A percentile compares a stretch with the other conserved stretches of the same genome.
Conservation (phyloP, 306 rosid species). For the Quercus cerris region DNA sequence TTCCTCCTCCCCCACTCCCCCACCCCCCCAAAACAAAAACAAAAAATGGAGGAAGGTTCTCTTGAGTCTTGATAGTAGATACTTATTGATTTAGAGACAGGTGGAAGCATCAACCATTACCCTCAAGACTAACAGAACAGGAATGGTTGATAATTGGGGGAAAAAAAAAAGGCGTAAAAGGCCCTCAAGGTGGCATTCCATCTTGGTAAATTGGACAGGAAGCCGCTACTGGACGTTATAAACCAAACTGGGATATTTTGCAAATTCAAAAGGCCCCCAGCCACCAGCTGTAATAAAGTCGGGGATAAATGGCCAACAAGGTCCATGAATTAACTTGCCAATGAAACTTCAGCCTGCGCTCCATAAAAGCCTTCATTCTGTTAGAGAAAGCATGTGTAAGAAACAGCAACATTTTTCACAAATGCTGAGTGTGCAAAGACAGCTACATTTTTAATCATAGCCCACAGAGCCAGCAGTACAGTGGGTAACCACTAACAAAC, state of each 20-base stretch:
- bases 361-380: constrained; percentile 2
- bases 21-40: too few relatives aligned
- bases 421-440: neutral
- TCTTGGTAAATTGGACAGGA: constrained; percentile 18
- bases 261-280: neutral
- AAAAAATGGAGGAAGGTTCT: neutral
- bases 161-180: neutral
- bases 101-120: neutral
- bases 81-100: neutral
- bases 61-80: neutral
- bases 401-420: neutral
- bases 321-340: neutral
- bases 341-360: neutral
- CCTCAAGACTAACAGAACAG: neutral
- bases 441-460: neutral
- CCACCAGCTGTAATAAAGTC: neutral
- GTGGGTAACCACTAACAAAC: neutral
- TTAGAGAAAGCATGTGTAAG: constrained; percentile 22
- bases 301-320: neutral
- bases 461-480: neutral
- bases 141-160: neutral
- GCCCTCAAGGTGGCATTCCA: constrained; percentile 16
- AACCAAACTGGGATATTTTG: constrained; percentile 9
- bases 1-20: too few relatives aligned
- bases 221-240: constrained; percentile 14